These are phyloP conservation scores for Pistacia integerrima DNA, from an alignment of 345 rosid genomes.

Conservation along the genomic window DNA sequence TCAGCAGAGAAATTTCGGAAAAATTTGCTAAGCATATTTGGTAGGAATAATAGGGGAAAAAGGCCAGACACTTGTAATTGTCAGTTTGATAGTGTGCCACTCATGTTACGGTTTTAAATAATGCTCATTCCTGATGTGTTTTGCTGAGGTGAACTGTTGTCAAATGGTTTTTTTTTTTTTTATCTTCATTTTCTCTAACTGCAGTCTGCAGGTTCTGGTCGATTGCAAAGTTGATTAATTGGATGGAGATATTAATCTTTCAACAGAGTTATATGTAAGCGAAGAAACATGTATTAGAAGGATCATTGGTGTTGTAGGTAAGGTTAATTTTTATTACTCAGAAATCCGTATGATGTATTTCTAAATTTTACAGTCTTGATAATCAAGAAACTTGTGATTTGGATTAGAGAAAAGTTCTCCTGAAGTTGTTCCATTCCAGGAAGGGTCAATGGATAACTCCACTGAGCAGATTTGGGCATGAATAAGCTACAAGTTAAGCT, in stretches of 20 bases:
- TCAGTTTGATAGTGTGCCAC: slow-evolving; percentile 35
- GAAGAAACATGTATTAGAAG: background rate
- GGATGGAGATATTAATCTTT: too few relatives aligned
- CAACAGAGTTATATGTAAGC: too few relatives aligned
- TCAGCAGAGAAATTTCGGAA: slow-evolving; percentile 34
- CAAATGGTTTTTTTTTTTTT: background rate
- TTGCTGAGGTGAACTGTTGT: slow-evolving; percentile 5
- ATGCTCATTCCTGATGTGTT: slow-evolving; percentile 16
- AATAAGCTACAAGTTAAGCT: too few relatives aligned
- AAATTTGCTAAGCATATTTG: slow-evolving; percentile 27
- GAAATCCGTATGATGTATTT: too few relatives aligned
- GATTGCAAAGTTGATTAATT: too few relatives aligned
- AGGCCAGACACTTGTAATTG: slow-evolving; percentile 34
- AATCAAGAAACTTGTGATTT: too few relatives aligned
- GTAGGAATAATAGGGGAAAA: slow-evolving; percentile 32
- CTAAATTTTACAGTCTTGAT: too few relatives aligned
- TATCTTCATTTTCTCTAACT: background rate
- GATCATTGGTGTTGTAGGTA: background rate
- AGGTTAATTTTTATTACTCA: background rate
- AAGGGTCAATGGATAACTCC: too few relatives aligned
- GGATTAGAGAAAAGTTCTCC: too few relatives aligned
- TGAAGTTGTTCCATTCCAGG: too few relatives aligned
- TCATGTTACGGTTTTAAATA: slow-evolving; percentile 25
- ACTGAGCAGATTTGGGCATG: too few relatives aligned
- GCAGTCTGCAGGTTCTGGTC: background rate